phyloP scores from a whole-genome alignment of 2,329 filamentous ascomycete genomes.

The Pseudopithomyces chartarum region DNA sequence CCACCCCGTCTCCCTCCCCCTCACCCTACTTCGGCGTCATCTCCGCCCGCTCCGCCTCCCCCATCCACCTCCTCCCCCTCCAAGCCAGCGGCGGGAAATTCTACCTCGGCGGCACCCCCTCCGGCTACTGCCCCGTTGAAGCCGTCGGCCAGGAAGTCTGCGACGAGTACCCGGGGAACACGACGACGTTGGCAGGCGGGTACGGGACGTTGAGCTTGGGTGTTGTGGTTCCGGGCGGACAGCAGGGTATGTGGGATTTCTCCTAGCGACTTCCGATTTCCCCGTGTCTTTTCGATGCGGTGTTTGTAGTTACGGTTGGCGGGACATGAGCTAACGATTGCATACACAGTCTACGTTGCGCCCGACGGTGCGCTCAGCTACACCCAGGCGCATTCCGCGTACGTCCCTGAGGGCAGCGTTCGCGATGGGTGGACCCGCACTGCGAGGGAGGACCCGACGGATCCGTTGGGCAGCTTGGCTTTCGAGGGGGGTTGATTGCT shows the following conservation, averaged over 20 bases:
- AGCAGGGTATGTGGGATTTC: conserved; percentile 53
- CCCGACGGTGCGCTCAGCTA: conserved; percentile 61
- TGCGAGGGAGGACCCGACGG: conserved; percentile 14
- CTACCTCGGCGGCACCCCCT: conserved; percentile 54
- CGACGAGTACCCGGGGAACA: conserved; percentile 48
- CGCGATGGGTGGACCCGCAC: conserved; percentile 55
- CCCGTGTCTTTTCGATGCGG: too few species aligned
- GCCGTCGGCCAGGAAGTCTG: conserved; percentile 44
- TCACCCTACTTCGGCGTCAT: conserved; percentile 50
- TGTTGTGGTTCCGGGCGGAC: conserved; percentile 66
- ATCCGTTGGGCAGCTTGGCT: conserved; percentile 29
- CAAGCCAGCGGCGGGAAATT: conserved; percentile 56
- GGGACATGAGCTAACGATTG: conserved; percentile 7
- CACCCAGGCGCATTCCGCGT: conserved; percentile 60
- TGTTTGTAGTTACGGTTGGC: too few species aligned
- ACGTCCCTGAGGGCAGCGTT: conserved; percentile 57
- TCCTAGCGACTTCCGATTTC: too few species aligned
- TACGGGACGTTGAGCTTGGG: conserved; percentile 41
- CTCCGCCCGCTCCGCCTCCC: conserved; percentile 52
- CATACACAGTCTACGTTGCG: conserved; percentile 56
- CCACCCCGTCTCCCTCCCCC: background rate
- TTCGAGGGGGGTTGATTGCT: conserved; percentile 40
- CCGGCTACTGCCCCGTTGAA: conserved; percentile 55
- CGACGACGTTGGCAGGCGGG: conserved; percentile 52
- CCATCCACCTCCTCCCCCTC: conserved; percentile 55